Evolutionary conservation across 2,329 filamentous ascomycete species (phyloP).

Genomic region (Clarireedia homoeocarpa): DNA sequence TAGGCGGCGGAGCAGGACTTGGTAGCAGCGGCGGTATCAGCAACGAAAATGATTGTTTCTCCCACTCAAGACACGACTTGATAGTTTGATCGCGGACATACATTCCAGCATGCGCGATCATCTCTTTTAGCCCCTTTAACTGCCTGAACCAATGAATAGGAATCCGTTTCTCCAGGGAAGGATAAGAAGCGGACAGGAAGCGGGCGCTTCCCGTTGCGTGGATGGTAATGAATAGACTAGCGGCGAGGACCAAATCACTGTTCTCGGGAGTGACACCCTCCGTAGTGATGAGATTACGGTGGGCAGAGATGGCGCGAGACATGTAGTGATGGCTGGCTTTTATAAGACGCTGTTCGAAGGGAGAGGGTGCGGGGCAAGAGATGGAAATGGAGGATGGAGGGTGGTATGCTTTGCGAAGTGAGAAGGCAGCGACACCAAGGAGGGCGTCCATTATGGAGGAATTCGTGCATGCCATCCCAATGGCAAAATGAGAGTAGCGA

Average conservation of each 20-base stretch:
- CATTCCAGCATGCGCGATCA: not conserved
- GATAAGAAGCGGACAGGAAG: not conserved
- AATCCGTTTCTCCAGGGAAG: not conserved
- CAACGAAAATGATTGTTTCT: not conserved
- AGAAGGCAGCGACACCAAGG: not conserved
- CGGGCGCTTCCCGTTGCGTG: not conserved
- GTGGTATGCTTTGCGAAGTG: not conserved
- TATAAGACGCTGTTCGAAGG: not conserved
- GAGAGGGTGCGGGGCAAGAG: not conserved
- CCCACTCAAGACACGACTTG: not conserved
- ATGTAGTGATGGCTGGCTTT: conserved; percentile 1
- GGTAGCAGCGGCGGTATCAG: not conserved
- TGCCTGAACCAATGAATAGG: conserved; percentile 5
- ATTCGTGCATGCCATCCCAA: not conserved
- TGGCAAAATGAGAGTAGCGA: not conserved
- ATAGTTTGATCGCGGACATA: not conserved
- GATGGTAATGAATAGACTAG: not conserved
- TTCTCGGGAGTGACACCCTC: not conserved
- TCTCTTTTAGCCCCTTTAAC: not conserved
- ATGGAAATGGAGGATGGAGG: not conserved
- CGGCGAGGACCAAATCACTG: not conserved
- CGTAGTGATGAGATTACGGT: not conserved
- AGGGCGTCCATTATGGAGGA: conserved; percentile 3
- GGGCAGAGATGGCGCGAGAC: not conserved
- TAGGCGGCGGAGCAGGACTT: not conserved